Percentiles rank a stretch among this genome's conserved stretches.
These are phyloP conservation scores for Backusella morwellensis DNA, from an alignment of 192 early-diverging fungal genomes.

Conservation along the genomic window DNA sequence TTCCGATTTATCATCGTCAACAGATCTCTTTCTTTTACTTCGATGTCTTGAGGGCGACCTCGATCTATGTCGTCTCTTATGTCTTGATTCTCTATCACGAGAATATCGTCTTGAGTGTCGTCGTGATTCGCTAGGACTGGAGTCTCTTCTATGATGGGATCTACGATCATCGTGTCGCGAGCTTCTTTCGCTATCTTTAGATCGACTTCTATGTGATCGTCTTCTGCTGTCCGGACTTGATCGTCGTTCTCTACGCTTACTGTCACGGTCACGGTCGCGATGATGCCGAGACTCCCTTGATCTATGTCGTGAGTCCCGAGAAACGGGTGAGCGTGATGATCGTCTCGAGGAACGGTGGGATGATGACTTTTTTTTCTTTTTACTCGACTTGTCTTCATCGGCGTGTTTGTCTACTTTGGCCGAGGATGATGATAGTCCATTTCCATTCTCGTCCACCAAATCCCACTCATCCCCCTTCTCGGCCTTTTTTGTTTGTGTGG, in stretches of 20 bases:
- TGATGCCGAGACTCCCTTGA: conserved; percentile 9
- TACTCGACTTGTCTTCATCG: background rate
- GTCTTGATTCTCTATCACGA: background rate
- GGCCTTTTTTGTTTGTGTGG: background rate
- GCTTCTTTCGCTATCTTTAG: background rate
- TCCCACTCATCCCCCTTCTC: conserved; percentile 18
- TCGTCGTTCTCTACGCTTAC: background rate
- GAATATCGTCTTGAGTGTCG: background rate
- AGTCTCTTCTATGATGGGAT: background rate
- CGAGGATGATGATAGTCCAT: background rate
- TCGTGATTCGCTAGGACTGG: background rate
- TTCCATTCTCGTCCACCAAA: background rate
- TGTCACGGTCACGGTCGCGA: background rate
- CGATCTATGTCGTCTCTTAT: background rate
- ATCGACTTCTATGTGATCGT: conserved; percentile 7
- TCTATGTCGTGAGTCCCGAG: background rate
- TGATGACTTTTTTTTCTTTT: conserved; percentile 9
- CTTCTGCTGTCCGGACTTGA: background rate
- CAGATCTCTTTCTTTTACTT: conserved; percentile 2
- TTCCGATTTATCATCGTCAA: background rate
- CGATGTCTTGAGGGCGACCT: background rate
- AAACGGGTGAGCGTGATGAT: background rate
- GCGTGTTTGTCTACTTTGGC: background rate
- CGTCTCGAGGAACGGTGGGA: background rate
- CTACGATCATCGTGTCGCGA: background rate